phyloP scores from a whole-genome alignment of 345 rosid species.

The Citrus australasica region DNA sequence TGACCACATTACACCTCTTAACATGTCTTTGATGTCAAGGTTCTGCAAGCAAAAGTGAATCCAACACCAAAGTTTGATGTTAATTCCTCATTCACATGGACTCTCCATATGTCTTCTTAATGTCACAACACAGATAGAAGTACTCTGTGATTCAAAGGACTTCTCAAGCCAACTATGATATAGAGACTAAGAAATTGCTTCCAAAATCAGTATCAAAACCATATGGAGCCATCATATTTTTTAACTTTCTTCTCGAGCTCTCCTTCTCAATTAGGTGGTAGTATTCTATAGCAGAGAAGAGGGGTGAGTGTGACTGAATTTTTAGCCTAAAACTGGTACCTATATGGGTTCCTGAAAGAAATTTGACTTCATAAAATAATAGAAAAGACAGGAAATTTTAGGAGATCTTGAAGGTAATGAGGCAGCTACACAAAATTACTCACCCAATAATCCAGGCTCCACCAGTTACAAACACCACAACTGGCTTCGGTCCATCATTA shows the following conservation, averaged over 20 bases:
- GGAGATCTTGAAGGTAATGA: neutral
- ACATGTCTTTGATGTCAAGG: neutral
- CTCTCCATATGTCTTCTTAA: neutral
- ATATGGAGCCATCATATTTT: neutral
- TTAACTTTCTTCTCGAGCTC: neutral
- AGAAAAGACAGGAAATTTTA: neutral
- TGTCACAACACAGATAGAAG: neutral
- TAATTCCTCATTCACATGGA: neutral
- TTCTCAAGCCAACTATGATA: neutral
- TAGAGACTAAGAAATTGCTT: neutral
- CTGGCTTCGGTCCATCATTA: conserved; percentile 70
- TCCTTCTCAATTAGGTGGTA: neutral
- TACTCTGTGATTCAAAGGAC: neutral
- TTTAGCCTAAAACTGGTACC: neutral
- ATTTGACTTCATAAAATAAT: neutral
- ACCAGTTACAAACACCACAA: conserved; percentile 89
- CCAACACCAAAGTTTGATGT: neutral
- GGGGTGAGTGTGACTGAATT: neutral
- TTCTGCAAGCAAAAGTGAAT: neutral
- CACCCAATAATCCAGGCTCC: conserved; percentile 99
- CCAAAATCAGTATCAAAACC: neutral
- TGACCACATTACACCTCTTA: neutral
- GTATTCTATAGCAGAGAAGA: neutral
- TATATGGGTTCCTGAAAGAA: neutral
- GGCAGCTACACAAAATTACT: conserved; percentile 24